Evolutionary conservation across 192 early-diverging fungal species (phyloP).

Genomic region (Diversispora eburnea): DNA sequence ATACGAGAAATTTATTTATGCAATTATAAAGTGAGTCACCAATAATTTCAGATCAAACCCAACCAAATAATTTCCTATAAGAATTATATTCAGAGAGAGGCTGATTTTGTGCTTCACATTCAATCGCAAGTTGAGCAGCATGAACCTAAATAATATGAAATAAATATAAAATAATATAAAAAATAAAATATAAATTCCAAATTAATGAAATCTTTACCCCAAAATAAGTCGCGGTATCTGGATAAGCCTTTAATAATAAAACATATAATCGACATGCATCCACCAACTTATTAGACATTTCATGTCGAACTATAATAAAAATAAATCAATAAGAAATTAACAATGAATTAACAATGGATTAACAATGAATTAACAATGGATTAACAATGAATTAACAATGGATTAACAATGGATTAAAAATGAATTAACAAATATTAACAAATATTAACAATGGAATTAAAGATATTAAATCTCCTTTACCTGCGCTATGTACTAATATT

Average conservation of each 20-base stretch:
- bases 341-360: not conserved
- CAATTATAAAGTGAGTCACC: too few species aligned
- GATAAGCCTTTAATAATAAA: conserved; percentile 13
- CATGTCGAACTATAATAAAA: conserved; percentile 17
- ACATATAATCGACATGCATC: conserved; percentile 16
- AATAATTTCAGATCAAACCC: not conserved
- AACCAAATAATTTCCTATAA: conserved; percentile 20
- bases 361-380: not conserved
- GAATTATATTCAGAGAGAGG: not conserved
- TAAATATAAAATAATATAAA: not conserved
- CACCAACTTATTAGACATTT: not conserved
- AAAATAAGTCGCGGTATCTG: conserved; percentile 1
- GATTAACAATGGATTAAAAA: not conserved
- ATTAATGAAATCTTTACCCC: conserved; percentile 2
- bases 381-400: not conserved
- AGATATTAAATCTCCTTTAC: not conserved
- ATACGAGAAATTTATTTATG: not conserved
- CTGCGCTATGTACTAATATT: conserved; percentile 8
- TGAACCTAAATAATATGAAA: conserved; percentile 1
- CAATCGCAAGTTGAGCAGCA: conserved; percentile 17
- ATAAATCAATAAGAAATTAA: not conserved
- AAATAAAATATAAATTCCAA: too few species aligned
- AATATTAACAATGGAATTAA: not conserved
- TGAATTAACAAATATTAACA: too few species aligned
- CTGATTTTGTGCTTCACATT: conserved; percentile 4